Conservation (phyloP, 1,284 basidiomycete genomes). For the Vanrija sp. region DNA sequence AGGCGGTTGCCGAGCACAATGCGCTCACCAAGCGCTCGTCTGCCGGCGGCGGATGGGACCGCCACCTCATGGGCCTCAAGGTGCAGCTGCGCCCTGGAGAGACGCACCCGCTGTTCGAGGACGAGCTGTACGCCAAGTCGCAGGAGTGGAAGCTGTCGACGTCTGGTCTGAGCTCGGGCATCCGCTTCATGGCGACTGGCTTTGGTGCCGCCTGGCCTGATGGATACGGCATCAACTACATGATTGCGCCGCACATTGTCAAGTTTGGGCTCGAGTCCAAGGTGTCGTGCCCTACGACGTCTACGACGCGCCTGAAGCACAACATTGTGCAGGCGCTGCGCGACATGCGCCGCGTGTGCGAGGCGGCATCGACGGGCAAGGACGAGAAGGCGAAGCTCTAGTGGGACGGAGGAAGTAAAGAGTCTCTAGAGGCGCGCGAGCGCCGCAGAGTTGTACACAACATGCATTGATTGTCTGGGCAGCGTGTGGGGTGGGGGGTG, state of each 20-base stretch:
- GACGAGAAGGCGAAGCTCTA: constrained; percentile 30
- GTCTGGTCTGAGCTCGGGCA: constrained; percentile 81
- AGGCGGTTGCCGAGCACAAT: constrained; percentile 71
- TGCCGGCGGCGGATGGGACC: constrained; percentile 81
- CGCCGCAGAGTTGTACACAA: no score
- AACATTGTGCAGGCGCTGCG: constrained; percentile 64
- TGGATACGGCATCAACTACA: constrained; percentile 90
- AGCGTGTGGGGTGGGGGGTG: no score
- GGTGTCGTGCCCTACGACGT: constrained; percentile 63
- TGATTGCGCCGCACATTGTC: constrained; percentile 72
- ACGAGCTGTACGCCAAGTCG: constrained; percentile 71
- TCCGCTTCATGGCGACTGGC: constrained; percentile 85
- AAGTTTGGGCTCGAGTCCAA: constrained; percentile 97
- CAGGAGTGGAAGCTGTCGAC: constrained; percentile 89
- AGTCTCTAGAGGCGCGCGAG: neutral
- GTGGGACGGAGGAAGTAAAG: neutral
- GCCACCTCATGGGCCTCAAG: constrained; percentile 83
- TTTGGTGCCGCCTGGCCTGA: constrained; percentile 75
- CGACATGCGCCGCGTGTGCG: constrained; percentile 65
- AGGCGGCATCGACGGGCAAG: constrained; percentile 26
- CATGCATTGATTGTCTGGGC: no score
- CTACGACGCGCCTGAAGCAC: constrained; percentile 66
- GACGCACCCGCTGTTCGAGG: constrained; percentile 62
- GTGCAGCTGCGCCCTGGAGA: constrained; percentile 58
- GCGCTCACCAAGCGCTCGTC: constrained; percentile 73